phyloP scores from a whole-genome alignment of 139 green algal species.

The Eudorina sp. region DNA sequence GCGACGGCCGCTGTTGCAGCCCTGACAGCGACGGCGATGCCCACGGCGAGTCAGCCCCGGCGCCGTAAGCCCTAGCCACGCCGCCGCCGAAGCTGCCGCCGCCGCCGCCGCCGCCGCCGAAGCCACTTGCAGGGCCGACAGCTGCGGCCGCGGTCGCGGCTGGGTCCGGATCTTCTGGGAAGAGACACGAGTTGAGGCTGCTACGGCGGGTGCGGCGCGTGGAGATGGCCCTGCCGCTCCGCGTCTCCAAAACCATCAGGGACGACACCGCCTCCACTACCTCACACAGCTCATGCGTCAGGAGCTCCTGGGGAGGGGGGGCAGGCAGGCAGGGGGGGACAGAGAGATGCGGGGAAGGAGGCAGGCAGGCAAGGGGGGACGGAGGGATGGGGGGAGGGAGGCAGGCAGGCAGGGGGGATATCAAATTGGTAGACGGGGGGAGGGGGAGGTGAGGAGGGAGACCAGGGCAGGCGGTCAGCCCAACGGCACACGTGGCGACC shows the following conservation, averaged over 20 bases:
- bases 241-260: no score
- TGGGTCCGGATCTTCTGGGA: background rate
- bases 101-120: no score
- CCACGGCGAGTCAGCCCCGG: background rate
- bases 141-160: background rate
- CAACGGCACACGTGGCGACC: no score
- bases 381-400: no score
- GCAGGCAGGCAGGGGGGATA: no score
- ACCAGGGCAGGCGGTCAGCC: no score
- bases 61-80: background rate
- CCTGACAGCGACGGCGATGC: background rate
- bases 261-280: conserved; percentile 6
- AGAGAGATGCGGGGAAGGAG: no score
- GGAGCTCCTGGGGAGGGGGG: background rate
- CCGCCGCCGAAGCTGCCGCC: no score
- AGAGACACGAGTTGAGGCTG: background rate
- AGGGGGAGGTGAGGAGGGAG: no score
- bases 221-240: background rate
- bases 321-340: background rate
- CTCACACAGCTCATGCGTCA: conserved; percentile 30
- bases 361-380: no score
- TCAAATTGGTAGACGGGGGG: no score
- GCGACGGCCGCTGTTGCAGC: background rate
- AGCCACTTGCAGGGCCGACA: background rate
- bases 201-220: background rate